Evolutionary conservation across 371 early-diverging fungal genomes (phyloP), one percentile per base, ranked within the genome.

Genomic region (Smittium mucronatum): DNA sequence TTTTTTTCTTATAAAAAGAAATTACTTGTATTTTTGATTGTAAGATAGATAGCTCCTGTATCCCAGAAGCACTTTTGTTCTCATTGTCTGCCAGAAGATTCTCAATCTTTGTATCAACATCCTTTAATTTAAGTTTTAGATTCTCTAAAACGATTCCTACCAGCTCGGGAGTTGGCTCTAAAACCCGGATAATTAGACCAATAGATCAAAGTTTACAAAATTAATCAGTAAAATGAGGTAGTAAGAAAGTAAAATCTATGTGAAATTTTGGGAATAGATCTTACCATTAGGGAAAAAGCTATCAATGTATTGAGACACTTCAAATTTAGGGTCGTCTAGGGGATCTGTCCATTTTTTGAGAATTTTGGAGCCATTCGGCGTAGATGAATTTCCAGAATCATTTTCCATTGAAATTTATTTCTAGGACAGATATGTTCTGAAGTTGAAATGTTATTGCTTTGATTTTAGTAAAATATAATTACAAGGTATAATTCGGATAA

Each of bases 291-390:
- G 93, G 76, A 96, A 92, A 61, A 93, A 80, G 16, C 78, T 77
- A 75, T 93, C 92, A 73, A 95, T 82, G 76, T 88, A 90, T 58
- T 85, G 83, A 2, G 84, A 82, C 0, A 88, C 81, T 68, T 87
- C 84, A 70, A 94, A 91, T 33, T 87, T 87, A 36, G 81, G 80
- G 5, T 84, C 79, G 76, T 91, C 90, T 5, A 92, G 76, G 1
- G 88, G 87, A 65, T 86, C 89, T 69, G 80, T 79, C 36, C 65
- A 65, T n/a, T n/a, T 33, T 8, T 65, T 34, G n/a, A n/a, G n/a
- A n/a, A n/a, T n/a, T n/a, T n/a, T n/a, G n/a, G n/a, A n/a, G n/a
- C n/a, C n/a, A n/a, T n/a, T n/a, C n/a, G n/a, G n/a, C n/a, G n/a
- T n/a, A n/a, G n/a, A n/a, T n/a, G n/a, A n/a, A n/a, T n/a, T n/a